Base-by-base conservation (phyloP, 306 rosid species). In the Ammopiptanthus mongolicus region DNA sequence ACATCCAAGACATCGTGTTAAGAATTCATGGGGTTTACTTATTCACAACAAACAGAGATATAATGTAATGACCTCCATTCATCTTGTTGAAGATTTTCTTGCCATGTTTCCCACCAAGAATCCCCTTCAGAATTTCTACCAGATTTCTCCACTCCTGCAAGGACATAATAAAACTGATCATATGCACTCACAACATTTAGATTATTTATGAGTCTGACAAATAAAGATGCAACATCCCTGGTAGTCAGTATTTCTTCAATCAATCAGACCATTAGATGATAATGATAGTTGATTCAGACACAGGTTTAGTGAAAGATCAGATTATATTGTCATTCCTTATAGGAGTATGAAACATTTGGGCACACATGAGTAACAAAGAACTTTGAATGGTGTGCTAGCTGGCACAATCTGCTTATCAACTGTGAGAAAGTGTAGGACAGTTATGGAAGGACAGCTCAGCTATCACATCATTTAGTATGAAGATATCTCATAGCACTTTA, bases 81-180 rank as follows among this genome's bases (percentile, higher is more conserved):
- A 73, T 95, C 97, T 86, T 95, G 98, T 73, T 95, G 95, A 75
- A 95, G 93, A 86, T 88, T 86, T 85, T 95, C 98, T 86, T 95
- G 97, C 98, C 98, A 95, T 7, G 97, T 91, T 85, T 95, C 97
- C 97, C 98, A 95, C 98, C 98, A 95, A 57, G 93, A 88, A 85
- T 95, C 97, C 53, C 98, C 97, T 61, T 88, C 96, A 14, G 89
- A 91, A 86, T 95, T 95, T 85, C 68, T 90, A 66, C 98, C 97
- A 21, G 97, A 95, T 88, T 95, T 91, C 82, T 94, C 97, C 78
- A 94, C 97, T 69, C 97, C 98, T 94, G 84, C 51, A 0, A 34
- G 37, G 52, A 73, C 48, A 60, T 41, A 59, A 63, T 33, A 75
- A 74, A 71, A 72, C 28, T 46, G 53, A 74, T 58, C 51, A 53